Base-by-base conservation (phyloP, 257 asterid genomes). In the Ajuga chamaepitys region DNA sequence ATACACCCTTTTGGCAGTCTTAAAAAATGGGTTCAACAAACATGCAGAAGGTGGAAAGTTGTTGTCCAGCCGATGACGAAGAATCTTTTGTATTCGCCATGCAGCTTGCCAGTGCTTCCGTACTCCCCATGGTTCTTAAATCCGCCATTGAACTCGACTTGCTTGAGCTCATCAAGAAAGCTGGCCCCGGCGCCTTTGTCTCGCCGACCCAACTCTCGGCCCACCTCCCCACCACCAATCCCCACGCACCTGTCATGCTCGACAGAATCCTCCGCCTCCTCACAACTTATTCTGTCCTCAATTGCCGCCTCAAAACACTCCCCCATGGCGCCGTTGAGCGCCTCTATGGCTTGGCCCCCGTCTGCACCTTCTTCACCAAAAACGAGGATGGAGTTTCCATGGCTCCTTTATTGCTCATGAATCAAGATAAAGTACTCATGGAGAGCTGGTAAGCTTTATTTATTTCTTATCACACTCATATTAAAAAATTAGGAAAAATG, bases 341-440 rank as follows among this genome's bases (percentile, higher is more conserved):
- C 70, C 75, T 74, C 11, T 86, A 88, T 42, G 78, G 86, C 1
- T 70, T 84, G 35, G 85, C 86, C 0, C 95, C 95, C 6, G 86
- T 86, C 0, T 79, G 96, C 61, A 75, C 75, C 75, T 86, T 66
- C 54, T 72, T 86, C 74, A 89, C 89, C 4, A 86, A 80, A 74
- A 85, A 89, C 51, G 80, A 52, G 0, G 89, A 86, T 64, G 95
- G 91, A 22, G 96, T 86, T 30, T 86, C 92, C 11, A 73, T 86
- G 78, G 88, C 96, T 0, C 82, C 96, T 2, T 64, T 88, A 53
- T 51, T 82, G 64, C 86, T 91, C 41, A 85, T 91, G 95, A 85
- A 86, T 75, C 96, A 85, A 58, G 96, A 91, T 56, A 91, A 85
- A 70, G 76, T 91, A 10, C 88, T 86, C 17, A 85, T 88, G 96